These are phyloP conservation scores for Umbelopsis ramanniana DNA, from an alignment of 192 early-diverging fungal genomes.

Conservation along the genomic window DNA sequence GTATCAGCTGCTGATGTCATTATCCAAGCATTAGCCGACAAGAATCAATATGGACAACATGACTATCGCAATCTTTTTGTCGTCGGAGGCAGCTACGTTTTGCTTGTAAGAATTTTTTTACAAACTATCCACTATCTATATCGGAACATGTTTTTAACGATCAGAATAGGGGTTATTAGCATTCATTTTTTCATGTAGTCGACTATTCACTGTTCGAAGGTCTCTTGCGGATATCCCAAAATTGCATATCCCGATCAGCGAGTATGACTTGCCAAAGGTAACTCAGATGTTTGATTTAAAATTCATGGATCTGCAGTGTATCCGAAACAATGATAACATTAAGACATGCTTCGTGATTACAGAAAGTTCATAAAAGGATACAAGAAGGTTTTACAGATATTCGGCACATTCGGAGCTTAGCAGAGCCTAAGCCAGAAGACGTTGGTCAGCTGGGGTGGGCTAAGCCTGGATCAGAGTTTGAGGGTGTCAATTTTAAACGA, in stretches of 20 bases:
- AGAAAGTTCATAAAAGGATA: conserved; percentile 55
- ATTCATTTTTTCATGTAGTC: conserved; percentile 53
- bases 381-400: conserved; percentile 46
- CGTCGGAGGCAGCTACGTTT: conserved; percentile 52
- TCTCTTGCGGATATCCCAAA: conserved; percentile 59
- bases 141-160: no score
- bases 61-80: conserved; percentile 54
- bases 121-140: not conserved
- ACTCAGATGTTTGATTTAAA: not conserved
- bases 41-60: conserved; percentile 31
- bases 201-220: conserved; percentile 49
- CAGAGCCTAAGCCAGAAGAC: conserved; percentile 49
- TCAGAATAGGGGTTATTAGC: conserved; percentile 47
- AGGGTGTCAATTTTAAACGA: conserved; percentile 57
- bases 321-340: no score
- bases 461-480: conserved; percentile 49
- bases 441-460: conserved; percentile 57
- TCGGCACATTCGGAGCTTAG: conserved; percentile 40
- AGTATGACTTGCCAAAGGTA: conserved; percentile 56
- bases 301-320: no score
- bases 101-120: conserved; percentile 38
- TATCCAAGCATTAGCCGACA: conserved; percentile 52
- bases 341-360: not conserved
- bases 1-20: conserved; percentile 58
- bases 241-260: conserved; percentile 49